Conservation (phyloP, 495 filamentous ascomycete species). For the Tetracladium marchalianum region DNA sequence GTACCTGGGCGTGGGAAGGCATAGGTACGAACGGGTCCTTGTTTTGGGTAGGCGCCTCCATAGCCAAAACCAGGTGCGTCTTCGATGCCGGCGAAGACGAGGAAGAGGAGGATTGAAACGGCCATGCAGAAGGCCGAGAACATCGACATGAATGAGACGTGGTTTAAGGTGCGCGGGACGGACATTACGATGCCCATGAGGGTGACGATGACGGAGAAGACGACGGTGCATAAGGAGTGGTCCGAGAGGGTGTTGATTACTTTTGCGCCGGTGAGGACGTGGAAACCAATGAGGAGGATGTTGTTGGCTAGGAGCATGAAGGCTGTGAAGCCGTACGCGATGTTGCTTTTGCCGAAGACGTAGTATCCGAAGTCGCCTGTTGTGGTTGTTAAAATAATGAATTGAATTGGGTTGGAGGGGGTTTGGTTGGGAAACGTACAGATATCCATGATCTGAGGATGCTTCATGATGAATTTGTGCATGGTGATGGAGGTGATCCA, state of each 20-base stretch:
- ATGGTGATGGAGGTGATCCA: constrained; percentile 37
- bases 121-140: constrained; percentile 36
- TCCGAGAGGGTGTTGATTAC: constrained; percentile 40
- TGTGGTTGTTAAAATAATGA: neutral
- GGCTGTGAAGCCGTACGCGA: constrained; percentile 29
- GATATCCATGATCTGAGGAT: constrained; percentile 36
- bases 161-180: constrained; percentile 28
- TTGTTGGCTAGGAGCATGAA: constrained; percentile 38
- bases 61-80: constrained; percentile 25
- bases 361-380: constrained; percentile 31
- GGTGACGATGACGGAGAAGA: constrained; percentile 25
- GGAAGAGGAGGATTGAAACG: constrained; percentile 34
- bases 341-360: constrained; percentile 27
- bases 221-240: constrained; percentile 39
- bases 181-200: constrained; percentile 29
- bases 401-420: neutral
- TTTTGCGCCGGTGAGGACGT: constrained; percentile 39
- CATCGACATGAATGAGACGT: constrained; percentile 38
- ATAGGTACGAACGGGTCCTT: constrained; percentile 31
- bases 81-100: constrained; percentile 36
- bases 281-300: constrained; percentile 36
- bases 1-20: constrained; percentile 35
- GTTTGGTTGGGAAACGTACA: constrained; percentile 19
- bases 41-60: constrained; percentile 27
- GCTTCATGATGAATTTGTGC: constrained; percentile 37